phyloP scores from a whole-genome alignment of 306 rosid species.

The Pachyrhizus erosus region DNA sequence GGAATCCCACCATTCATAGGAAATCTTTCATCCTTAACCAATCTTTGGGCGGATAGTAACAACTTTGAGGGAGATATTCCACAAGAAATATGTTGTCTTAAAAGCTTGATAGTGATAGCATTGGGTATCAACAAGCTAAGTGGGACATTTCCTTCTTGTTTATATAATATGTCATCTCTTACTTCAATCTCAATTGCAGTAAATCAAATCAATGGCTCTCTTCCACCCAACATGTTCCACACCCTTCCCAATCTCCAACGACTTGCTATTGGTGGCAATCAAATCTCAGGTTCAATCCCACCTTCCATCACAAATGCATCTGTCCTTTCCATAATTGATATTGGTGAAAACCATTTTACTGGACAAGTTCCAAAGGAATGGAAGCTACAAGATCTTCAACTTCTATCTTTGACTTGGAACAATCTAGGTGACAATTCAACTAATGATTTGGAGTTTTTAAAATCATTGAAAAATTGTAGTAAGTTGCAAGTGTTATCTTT shows the following conservation, averaged over 20 bases:
- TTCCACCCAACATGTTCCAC: conserved; percentile 40
- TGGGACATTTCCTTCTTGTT: conserved; percentile 22
- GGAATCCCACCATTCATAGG: neutral
- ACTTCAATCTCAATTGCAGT: fast-evolving
- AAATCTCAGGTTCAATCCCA: conserved; percentile 49
- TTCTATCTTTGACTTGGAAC: too few relatives aligned
- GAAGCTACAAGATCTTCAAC: too few relatives aligned
- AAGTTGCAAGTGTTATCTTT: neutral
- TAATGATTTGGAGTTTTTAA: too few relatives aligned
- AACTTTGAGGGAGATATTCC: too few relatives aligned
- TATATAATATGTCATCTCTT: conserved; percentile 41
- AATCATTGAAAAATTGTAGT: too few relatives aligned
- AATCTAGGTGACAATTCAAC: conserved; percentile 37
- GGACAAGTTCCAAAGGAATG: conserved; percentile 38
- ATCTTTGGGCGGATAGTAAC: too few relatives aligned
- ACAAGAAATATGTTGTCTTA: too few relatives aligned
- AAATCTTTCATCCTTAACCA: neutral
- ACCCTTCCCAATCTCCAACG: conserved; percentile 31
- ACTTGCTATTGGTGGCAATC: too few relatives aligned
- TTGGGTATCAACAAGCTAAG: neutral
- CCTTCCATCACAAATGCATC: conserved; percentile 42
- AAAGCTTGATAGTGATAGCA: fast-evolving
- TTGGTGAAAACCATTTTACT: neutral
- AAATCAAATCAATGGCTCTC: conserved; percentile 40
- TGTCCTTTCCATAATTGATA: too few relatives aligned